Percentiles rank a stretch among this genome's conserved stretches.
Evolutionary conservation across 2,329 filamentous ascomycete genomes (phyloP).

Genomic region (Arthroderma uncinatum): DNA sequence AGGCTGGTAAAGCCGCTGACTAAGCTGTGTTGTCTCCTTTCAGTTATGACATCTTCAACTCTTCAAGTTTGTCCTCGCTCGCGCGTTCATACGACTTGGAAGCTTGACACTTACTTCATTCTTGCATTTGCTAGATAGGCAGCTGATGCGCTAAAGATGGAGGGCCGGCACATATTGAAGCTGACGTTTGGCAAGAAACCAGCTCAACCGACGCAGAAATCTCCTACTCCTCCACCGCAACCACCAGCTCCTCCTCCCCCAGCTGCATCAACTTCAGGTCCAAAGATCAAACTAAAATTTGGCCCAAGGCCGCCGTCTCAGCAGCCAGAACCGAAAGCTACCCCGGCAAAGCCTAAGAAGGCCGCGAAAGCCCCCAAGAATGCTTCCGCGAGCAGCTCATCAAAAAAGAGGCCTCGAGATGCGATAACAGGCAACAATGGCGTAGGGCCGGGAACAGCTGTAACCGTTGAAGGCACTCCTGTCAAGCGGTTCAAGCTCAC

Average conservation of each 20-base stretch:
- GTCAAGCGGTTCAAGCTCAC: slow-evolving; percentile 32
- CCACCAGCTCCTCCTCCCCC: slow-evolving; percentile 15
- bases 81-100: too few relatives aligned
- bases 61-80: not conserved
- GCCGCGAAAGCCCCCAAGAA: slow-evolving; percentile 17
- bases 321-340: slow-evolving; percentile 11
- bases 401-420: slow-evolving; percentile 15
- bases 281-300: slow-evolving; percentile 35
- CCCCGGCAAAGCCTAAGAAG: slow-evolving; percentile 14
- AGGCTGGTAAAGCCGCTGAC: not conserved
- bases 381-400: slow-evolving; percentile 4
- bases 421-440: not conserved
- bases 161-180: slow-evolving; percentile 31
- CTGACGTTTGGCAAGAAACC: slow-evolving; percentile 33
- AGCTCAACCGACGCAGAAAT: slow-evolving; percentile 16
- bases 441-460: not conserved
- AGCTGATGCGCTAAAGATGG: slow-evolving; percentile 21
- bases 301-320: slow-evolving; percentile 21
- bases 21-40: not conserved
- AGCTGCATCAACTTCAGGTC: slow-evolving; percentile 21
- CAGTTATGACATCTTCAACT: not conserved
- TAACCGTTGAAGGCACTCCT: not conserved
- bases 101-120: not conserved
- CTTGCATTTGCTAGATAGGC: not conserved
- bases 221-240: slow-evolving; percentile 16